phyloP scores from a whole-genome alignment of 257 asterid genomes.

The Solanum habrochaites region DNA sequence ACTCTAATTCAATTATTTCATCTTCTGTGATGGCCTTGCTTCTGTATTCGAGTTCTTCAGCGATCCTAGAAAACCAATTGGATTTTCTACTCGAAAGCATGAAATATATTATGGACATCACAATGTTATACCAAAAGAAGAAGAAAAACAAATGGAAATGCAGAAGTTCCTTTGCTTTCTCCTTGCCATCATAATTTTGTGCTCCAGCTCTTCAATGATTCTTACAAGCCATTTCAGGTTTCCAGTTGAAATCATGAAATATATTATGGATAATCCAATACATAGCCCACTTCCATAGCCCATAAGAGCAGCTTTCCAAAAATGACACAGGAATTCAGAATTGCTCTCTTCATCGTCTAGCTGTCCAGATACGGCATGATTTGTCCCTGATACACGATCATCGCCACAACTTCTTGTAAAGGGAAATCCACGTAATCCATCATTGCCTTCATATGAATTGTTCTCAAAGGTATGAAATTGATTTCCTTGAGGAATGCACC shows the following conservation, averaged over 20 bases:
- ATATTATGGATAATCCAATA: neutral
- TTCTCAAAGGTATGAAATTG: neutral
- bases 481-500: neutral
- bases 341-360: neutral
- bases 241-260: neutral
- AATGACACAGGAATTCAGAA: neutral
- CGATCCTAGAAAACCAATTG: neutral
- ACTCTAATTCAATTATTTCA: neutral
- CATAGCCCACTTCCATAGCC: constrained; percentile 12
- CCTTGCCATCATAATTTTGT: neutral
- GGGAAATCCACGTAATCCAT: neutral
- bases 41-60: neutral
- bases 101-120: neutral
- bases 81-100: neutral
- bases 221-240: neutral
- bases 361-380: too few species aligned
- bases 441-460: neutral
- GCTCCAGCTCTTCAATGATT: neutral
- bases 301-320: neutral
- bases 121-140: too few species aligned
- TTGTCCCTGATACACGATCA: too few species aligned
- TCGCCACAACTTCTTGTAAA: neutral
- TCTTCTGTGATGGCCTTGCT: neutral
- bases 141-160: too few species aligned
- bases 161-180: too few species aligned